Evolutionary conservation across 345 rosid genomes (phyloP), one percentile per base, ranked within the genome.

Genomic region (Salix dunnii): DNA sequence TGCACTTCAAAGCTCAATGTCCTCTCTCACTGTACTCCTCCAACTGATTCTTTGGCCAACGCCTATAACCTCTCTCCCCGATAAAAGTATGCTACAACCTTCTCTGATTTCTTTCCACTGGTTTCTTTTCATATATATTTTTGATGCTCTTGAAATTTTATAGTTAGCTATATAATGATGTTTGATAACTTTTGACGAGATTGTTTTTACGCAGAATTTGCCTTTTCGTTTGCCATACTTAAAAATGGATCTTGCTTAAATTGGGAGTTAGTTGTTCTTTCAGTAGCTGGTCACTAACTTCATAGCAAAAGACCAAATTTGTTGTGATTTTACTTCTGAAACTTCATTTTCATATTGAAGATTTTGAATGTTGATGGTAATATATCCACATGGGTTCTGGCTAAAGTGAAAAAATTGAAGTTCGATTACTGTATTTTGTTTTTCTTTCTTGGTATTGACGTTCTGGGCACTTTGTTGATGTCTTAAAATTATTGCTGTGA

Each of bases 1-100:
- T 88, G 88, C 90, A 42, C 91, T 91, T 78, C 98, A 94, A 75
- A 86, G 89, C 86, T 85, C 98, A 38, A 85, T 94, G 79, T 71
- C 86, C 6, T 83, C 92, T 31, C 92, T 92, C 94, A 23, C 11
- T 88, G 20, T 78, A 88, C 23, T 78, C 90, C 27, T 81, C 97
- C 18, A 72, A 67, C 78, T 88, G 96, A 30, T 90, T 91, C 85
- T 75, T 88, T 30, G 97, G 97, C 53, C 95, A 89, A 73, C 90
- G 94, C 77, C 87, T 92, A 66, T 58, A 85, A 55, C 82, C 88
- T 77, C 77, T 81, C 82, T 82, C 79, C 42, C 69, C 83, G 61
- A 4, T 83, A 43, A 84, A 86, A 67, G 93, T 92, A 82, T 62
- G 86, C 82, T 74, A 20, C 80, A 74, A 25, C 55, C 73, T 25